Percentiles rank a stretch among this genome's conserved stretches.
Conservation (phyloP, 331 rosid species). For the Prunus yedoensis region DNA sequence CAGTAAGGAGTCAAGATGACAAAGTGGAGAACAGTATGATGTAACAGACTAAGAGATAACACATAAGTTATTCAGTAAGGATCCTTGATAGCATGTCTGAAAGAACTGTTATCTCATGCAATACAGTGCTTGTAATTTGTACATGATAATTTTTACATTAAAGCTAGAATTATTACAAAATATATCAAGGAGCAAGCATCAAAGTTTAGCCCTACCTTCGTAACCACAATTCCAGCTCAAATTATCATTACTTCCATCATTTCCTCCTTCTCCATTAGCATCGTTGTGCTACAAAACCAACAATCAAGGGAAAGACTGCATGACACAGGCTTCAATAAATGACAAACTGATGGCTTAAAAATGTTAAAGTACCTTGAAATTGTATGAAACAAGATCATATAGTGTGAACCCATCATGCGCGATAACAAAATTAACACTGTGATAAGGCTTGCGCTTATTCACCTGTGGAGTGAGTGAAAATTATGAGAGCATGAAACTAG, state of each 20-base stretch:
- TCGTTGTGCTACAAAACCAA: constrained; percentile 81
- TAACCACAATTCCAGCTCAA: constrained; percentile 97
- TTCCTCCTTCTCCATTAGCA: constrained; percentile 96
- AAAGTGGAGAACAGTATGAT: too few relatives aligned
- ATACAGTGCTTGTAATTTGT: too few relatives aligned
- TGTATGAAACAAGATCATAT: constrained; percentile 88
- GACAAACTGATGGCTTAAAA: neutral
- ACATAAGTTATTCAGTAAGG: too few relatives aligned
- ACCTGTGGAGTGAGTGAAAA: constrained; percentile 50
- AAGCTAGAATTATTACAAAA: neutral
- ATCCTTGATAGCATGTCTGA: too few relatives aligned
- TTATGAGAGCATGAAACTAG: neutral
- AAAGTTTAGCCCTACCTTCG: constrained; percentile 60
- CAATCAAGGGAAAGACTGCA: constrained; percentile 26
- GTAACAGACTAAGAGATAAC: neutral
- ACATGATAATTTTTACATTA: neutral
- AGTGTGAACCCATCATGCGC: constrained; percentile 95
- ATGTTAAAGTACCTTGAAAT: constrained; percentile 66
- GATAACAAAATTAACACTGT: constrained; percentile 73
- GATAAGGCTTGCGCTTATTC: constrained; percentile 89
- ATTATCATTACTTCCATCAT: constrained; percentile 84
- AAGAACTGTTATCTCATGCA: neutral
- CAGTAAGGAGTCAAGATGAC: too few relatives aligned
- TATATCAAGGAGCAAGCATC: constrained; percentile 7
- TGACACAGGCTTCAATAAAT: constrained; percentile 6